Base-by-base conservation (phyloP, 306 rosid genomes). In the Sophora flavescens region DNA sequence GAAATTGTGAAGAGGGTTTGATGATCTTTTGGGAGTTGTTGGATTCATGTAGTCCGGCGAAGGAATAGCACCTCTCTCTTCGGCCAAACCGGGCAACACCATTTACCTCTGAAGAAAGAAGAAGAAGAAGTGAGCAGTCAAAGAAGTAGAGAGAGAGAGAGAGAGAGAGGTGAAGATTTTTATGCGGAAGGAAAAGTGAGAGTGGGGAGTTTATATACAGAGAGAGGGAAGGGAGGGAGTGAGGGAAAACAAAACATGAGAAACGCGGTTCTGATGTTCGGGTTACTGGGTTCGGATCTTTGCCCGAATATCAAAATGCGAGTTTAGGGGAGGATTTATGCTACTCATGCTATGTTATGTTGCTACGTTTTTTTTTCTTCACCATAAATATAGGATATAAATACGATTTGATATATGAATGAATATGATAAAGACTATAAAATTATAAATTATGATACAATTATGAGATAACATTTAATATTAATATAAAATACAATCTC, bases 1-100 rank as follows among this genome's bases (percentile, higher is more conserved):
- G 91, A 89, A 91, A 87, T 91, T 86, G 84, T 91, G 97, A 10
- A 91, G 88, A 66, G 81, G 82, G 81, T 80, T 91, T 41, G 88
- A 77, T 84, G 88, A 77, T 84, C 93, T 67, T 72, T 83, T 91
- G n/a, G 85, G 84, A 51, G 76, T 89, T 80, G 75, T 87, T 45
- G 81, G 86, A 94, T 83, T 77, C 97, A 85, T 77, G 70, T 81
- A 68, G 78, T 75, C 53, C 0, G 59, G 53, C 67, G 63, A 36
- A 45, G 30, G 35, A 63, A 58, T 68, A 71, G 74, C 39, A 56
- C 44, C 81, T 72, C 73, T 70, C 22, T 22, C 70, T 60, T 74
- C 78, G 3, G 38, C 63, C 8, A 28, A 86, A 35, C 76, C 62
- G 47, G 48, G 44, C 26, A 53, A 79, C 69, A 87, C 91, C 91